Evolutionary conservation across 1,284 basidiomycete genomes (phyloP).

Genomic region (Cutaneotrichosporon sp.): DNA sequence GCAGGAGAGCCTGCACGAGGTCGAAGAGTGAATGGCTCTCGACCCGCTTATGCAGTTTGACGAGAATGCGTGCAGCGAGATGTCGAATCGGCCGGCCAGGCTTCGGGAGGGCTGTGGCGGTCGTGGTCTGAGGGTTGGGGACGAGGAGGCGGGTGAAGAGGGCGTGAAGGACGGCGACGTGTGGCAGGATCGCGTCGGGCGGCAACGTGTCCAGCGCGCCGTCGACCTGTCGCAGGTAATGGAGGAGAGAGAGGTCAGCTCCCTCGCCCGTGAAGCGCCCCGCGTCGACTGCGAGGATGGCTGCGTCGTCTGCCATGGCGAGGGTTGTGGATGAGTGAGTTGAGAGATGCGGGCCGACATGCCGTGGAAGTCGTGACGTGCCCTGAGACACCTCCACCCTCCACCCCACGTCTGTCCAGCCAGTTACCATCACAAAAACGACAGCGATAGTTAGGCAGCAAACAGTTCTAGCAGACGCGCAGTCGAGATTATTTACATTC

Average conservation of each 20-base stretch:
- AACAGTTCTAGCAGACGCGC: not conserved
- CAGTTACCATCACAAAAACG: not conserved
- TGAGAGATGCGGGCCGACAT: slow-evolving; percentile 1
- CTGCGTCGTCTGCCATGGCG: slow-evolving; percentile 24
- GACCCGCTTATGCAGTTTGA: slow-evolving; percentile 73
- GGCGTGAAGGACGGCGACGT: slow-evolving; percentile 38
- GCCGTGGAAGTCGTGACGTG: not conserved
- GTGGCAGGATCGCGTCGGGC: slow-evolving; percentile 26
- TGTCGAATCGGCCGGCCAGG: slow-evolving; percentile 84
- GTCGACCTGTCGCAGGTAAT: slow-evolving; percentile 48
- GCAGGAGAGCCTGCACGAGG: slow-evolving; percentile 74
- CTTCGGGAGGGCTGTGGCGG: slow-evolving; percentile 58
- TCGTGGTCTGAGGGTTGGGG: slow-evolving; percentile 23
- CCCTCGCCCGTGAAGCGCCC: slow-evolving; percentile 49
- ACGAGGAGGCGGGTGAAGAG: slow-evolving; percentile 47
- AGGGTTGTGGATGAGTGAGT: slow-evolving; percentile 12
- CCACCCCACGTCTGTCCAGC: not conserved
- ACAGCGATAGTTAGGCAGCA: not conserved
- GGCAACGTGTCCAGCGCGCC: slow-evolving; percentile 43
- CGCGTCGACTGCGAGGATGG: slow-evolving; percentile 25
- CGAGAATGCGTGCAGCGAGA: slow-evolving; percentile 72
- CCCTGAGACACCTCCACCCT: slow-evolving; percentile 4
- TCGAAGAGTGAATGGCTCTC: slow-evolving; percentile 85
- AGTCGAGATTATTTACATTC: not conserved
- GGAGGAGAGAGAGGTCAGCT: slow-evolving; percentile 43